Evolutionary conservation across 768 basidiomycete genomes (phyloP).

Genomic region (Wakefieldia striispora): DNA sequence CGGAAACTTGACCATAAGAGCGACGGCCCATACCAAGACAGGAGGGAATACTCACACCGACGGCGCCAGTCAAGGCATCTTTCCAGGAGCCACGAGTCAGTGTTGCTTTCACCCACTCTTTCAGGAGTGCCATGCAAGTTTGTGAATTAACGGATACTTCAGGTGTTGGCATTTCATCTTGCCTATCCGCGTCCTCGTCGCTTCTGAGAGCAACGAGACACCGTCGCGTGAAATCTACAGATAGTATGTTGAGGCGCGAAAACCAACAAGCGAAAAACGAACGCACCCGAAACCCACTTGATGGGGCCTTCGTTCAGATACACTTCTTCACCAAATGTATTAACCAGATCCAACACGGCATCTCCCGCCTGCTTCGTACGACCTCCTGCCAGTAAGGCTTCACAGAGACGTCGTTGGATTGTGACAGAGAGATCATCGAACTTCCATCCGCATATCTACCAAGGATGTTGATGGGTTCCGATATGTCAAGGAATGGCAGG

Average conservation of each 20-base stretch:
- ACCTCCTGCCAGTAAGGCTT: neutral
- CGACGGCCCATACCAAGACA: neutral
- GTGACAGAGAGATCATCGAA: neutral
- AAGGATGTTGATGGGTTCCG: no score
- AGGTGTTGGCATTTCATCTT: no score
- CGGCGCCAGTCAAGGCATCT: neutral
- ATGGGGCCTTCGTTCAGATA: no score
- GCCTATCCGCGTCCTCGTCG: no score
- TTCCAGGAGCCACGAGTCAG: neutral
- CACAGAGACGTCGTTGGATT: slow-evolving; percentile 1
- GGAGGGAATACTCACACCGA: neutral
- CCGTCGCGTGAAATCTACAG: no score
- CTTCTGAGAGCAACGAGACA: no score
- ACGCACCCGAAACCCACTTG: slow-evolving; percentile 1
- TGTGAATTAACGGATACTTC: no score
- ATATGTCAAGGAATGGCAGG: no score
- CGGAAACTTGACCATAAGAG: neutral
- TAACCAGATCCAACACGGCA: neutral
- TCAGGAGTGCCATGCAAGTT: neutral
- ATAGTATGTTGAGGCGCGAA: no score
- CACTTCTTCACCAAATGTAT: neutral
- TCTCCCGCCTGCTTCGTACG: neutral
- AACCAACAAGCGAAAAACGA: neutral
- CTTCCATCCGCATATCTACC: slow-evolving; percentile 11
- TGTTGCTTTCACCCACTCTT: neutral